phyloP scores from a whole-genome alignment of 1,139 yeast species.

The Pichia terricola region DNA sequence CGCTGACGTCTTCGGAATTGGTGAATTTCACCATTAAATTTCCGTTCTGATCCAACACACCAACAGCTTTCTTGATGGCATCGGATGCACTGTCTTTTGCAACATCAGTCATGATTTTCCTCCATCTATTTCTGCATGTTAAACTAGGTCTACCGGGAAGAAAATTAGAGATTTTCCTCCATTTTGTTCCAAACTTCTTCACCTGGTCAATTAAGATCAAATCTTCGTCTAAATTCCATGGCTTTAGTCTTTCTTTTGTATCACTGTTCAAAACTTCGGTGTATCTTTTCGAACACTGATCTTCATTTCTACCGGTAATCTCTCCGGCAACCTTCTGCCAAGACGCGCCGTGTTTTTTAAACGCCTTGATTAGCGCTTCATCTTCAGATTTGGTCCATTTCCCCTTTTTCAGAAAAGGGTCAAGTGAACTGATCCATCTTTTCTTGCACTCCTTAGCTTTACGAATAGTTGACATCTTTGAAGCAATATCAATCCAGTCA shows the following conservation, averaged over 20 bases:
- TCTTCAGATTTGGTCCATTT: constrained; percentile 89
- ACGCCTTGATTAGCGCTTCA: constrained; percentile 51
- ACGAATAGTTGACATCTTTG: constrained; percentile 31
- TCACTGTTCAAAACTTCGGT: constrained; percentile 81
- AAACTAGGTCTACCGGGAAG: constrained; percentile 78
- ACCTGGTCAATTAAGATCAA: constrained; percentile 55
- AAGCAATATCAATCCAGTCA: constrained; percentile 69
- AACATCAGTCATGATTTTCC: constrained; percentile 71
- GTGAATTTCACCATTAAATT: constrained; percentile 10
- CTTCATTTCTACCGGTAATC: constrained; percentile 83
- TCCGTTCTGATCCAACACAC: constrained; percentile 22
- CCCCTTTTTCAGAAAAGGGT: constrained; percentile 75
- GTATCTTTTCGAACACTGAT: constrained; percentile 89
- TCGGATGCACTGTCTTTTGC: constrained; percentile 49
- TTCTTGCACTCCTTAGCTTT: constrained; percentile 65
- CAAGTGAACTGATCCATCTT: constrained; percentile 72
- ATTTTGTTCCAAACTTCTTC: constrained; percentile 71
- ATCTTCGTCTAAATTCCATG: constrained; percentile 80
- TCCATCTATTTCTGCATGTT: constrained; percentile 88
- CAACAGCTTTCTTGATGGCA: constrained; percentile 29
- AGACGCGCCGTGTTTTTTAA: constrained; percentile 58
- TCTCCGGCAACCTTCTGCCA: constrained; percentile 80
- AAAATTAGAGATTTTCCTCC: constrained; percentile 72
- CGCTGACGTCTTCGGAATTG: neutral
- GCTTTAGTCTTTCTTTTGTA: constrained; percentile 65